phyloP scores from a whole-genome alignment of 139 green algal genomes.

The Pseudopediastrum boryanum region DNA sequence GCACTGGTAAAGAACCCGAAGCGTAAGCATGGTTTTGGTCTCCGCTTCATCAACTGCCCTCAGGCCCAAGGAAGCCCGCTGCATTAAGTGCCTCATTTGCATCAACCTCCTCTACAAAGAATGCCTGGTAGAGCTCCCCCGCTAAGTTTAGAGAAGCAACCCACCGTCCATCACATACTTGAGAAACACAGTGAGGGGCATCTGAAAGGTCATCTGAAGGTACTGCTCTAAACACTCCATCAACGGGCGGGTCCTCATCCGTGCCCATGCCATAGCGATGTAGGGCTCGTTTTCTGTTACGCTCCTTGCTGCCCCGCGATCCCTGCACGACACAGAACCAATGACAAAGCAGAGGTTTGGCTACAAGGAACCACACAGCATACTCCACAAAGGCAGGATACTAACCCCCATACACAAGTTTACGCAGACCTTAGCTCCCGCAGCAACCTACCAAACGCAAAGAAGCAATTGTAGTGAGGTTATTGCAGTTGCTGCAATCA shows the following conservation, averaged over 20 bases:
- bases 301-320: conserved; percentile 7
- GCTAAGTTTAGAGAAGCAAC: conserved; percentile 48
- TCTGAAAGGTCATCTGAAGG: conserved; percentile 21
- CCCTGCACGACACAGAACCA: conserved; percentile 5
- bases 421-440: no score
- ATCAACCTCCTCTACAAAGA: conserved; percentile 51
- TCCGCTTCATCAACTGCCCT: no score
- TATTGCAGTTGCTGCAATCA: no score
- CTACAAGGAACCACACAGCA: not conserved
- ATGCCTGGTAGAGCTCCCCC: conserved; percentile 64
- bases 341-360: not conserved
- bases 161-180: conserved; percentile 39
- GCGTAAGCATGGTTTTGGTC: no score
- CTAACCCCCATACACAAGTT: no score
- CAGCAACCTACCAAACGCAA: no score
- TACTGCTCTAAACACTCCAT: conserved; percentile 57
- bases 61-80: conserved; percentile 27
- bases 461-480: no score
- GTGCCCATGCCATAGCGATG: conserved; percentile 38
- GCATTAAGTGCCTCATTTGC: conserved; percentile 48
- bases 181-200: conserved; percentile 5
- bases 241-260: conserved; percentile 43
- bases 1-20: no score
- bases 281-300: conserved; percentile 27
- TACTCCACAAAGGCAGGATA: no score